Conservation (phyloP, 805 yeast genomes). For the Kluyveromyces lactis region DNA sequence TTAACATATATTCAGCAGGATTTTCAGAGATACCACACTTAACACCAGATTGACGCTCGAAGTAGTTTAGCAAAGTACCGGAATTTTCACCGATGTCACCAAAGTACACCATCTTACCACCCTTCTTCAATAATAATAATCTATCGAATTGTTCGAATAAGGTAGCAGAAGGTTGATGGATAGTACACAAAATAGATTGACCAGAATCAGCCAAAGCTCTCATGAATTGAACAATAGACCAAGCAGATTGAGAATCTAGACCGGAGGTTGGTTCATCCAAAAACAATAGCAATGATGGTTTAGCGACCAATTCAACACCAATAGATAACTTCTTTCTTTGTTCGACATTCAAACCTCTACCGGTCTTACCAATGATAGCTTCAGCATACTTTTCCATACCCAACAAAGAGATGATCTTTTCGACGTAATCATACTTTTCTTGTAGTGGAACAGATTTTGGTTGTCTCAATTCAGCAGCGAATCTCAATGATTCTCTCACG, state of each 20-base stretch:
- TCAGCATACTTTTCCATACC: constrained; percentile 61
- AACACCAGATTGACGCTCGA: constrained; percentile 66
- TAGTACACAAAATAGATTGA: constrained; percentile 63
- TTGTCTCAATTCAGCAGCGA: constrained; percentile 63
- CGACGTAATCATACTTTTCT: constrained; percentile 61
- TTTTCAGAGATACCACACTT: constrained; percentile 53
- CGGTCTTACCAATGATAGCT: constrained; percentile 67
- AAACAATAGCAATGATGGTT: constrained; percentile 51
- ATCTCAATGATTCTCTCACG: constrained; percentile 62
- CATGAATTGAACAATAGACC: constrained; percentile 56
- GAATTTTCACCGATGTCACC: constrained; percentile 64
- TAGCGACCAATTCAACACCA: constrained; percentile 61
- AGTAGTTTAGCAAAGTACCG: constrained; percentile 48
- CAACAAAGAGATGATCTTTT: constrained; percentile 51
- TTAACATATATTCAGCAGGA: constrained; percentile 71
- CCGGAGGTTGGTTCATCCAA: constrained; percentile 67
- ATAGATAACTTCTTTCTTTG: constrained; percentile 56
- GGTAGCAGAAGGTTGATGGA: constrained; percentile 81
- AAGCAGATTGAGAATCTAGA: constrained; percentile 59
- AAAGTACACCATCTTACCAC: constrained; percentile 69
- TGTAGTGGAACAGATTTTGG: constrained; percentile 40
- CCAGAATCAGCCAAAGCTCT: constrained; percentile 51
- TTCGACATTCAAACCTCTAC: constrained; percentile 59
- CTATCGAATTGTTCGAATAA: constrained; percentile 73
- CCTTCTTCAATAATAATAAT: constrained; percentile 56